These are phyloP conservation scores for Rhododendron vialii DNA, from an alignment of 148 eudicot genomes.

Conservation along the genomic window DNA sequence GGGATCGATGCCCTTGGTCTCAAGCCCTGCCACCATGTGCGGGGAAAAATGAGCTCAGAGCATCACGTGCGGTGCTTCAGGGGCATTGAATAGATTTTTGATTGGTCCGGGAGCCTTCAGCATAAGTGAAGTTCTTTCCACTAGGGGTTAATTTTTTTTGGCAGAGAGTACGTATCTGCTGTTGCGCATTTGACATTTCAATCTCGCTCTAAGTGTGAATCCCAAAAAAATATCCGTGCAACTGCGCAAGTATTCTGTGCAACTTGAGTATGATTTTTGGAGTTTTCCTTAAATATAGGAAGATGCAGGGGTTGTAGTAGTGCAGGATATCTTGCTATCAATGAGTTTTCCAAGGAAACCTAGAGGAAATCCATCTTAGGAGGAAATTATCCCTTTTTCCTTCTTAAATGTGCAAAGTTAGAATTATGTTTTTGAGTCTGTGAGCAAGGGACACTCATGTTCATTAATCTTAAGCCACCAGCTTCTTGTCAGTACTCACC, in stretches of 20 bases:
- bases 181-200: neutral
- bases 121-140: neutral
- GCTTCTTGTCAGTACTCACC: no score
- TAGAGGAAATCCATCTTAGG: neutral
- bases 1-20: no score
- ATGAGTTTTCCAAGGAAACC: neutral
- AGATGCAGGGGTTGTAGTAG: neutral
- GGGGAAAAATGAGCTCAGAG: no score
- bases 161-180: neutral
- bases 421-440: neutral
- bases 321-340: neutral
- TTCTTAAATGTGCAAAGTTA: neutral
- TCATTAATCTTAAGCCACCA: neutral
- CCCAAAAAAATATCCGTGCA: neutral
- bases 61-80: no score
- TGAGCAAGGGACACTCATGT: neutral
- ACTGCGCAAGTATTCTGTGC: no score
- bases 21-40: no score
- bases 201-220: neutral
- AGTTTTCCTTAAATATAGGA: neutral
- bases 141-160: no score
- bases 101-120: neutral
- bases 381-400: neutral
- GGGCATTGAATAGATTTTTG: no score
- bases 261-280: neutral